Evolutionary conservation across 495 filamentous ascomycete genomes (phyloP).

Genomic region (Hypomontagnella submonticulosa): DNA sequence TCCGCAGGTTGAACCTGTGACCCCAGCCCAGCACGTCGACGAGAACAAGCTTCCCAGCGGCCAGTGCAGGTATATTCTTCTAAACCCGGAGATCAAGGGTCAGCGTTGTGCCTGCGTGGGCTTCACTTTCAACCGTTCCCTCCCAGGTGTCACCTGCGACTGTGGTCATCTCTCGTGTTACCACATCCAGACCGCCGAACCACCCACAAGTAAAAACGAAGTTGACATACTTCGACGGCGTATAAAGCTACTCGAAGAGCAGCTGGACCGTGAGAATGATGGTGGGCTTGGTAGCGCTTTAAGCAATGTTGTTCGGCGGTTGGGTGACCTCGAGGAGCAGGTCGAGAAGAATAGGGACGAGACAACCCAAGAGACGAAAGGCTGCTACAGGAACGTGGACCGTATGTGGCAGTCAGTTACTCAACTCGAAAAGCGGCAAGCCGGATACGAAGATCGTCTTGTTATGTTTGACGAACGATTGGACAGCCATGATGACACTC

Average conservation of each 20-base stretch:
- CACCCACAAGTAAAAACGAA: constrained; percentile 54
- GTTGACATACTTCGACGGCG: constrained; percentile 60
- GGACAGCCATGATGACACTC: constrained; percentile 52
- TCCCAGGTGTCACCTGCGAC: constrained; percentile 63
- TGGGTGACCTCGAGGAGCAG: constrained; percentile 62
- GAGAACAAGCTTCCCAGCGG: constrained; percentile 61
- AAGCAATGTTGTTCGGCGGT: constrained; percentile 51
- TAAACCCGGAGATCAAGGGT: constrained; percentile 64
- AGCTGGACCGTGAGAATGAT: constrained; percentile 57
- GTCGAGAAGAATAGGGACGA: constrained; percentile 63
- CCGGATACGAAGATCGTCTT: constrained; percentile 58
- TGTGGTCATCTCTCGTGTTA: constrained; percentile 68
- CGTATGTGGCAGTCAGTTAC: constrained; percentile 63
- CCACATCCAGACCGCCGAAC: constrained; percentile 58
- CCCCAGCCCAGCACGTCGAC: constrained; percentile 41
- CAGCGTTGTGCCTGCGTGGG: constrained; percentile 65
- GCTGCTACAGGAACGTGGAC: constrained; percentile 61
- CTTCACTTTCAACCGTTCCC: constrained; percentile 62
- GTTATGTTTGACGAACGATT: constrained; percentile 58
- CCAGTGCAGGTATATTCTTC: constrained; percentile 65
- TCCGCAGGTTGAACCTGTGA: constrained; percentile 35
- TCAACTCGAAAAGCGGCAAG: constrained; percentile 54
- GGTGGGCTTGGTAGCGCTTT: constrained; percentile 51
- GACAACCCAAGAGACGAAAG: constrained; percentile 59
- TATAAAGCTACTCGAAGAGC: constrained; percentile 59